phyloP scores from a whole-genome alignment of 306 rosid species.

The Fragaria ananassa region DNA sequence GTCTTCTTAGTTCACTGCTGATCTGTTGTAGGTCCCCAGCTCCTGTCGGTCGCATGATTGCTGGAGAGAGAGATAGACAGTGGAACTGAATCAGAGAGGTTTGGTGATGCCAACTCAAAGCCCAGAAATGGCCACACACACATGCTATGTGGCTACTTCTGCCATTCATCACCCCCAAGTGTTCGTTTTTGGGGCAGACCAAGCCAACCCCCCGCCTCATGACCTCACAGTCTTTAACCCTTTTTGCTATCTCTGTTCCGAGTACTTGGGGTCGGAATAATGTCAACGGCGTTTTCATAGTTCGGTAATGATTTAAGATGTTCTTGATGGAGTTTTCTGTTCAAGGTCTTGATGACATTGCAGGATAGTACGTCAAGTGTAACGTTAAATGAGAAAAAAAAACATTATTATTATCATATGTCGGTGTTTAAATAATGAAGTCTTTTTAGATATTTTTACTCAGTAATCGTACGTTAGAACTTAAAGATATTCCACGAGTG shows the following conservation, averaged over 20 bases:
- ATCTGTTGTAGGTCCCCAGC: not conserved
- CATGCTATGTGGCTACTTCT: not conserved
- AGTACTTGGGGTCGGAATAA: not conserved
- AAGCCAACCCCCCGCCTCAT: not conserved
- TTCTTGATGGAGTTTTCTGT: no score
- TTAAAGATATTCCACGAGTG: no score
- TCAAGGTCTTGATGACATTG: no score
- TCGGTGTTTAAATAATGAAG: not conserved
- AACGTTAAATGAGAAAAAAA: no score
- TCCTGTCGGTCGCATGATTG: not conserved
- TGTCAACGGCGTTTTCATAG: not conserved
- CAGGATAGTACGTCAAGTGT: no score
- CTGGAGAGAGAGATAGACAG: not conserved
- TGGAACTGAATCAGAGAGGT: not conserved
- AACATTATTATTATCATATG: not conserved
- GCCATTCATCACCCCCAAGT: not conserved
- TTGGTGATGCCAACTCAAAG: not conserved
- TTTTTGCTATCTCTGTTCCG: not conserved
- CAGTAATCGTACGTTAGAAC: no score
- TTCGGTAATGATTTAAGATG: not conserved
- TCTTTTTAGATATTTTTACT: not conserved
- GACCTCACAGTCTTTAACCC: not conserved
- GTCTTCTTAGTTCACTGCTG: no score
- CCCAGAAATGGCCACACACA: not conserved
- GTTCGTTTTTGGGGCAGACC: not conserved